A percentile compares a stretch with the other conserved stretches of the same genome.
phyloP scores from a whole-genome alignment of 1,139 yeast species.

The Yamadazyma mexicana region DNA sequence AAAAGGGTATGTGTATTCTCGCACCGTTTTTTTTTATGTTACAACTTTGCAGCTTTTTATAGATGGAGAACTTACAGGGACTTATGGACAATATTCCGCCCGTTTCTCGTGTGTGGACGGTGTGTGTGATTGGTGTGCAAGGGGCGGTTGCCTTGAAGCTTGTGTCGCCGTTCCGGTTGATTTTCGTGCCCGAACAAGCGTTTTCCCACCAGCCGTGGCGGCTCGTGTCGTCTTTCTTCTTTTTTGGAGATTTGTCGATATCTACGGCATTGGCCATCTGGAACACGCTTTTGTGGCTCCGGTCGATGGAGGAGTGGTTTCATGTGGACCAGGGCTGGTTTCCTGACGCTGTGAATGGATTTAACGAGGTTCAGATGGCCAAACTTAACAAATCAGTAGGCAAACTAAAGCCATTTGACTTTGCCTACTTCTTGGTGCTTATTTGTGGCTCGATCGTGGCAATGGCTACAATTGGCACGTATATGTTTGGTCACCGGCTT shows the following conservation, averaged over 20 bases:
- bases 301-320: slow-evolving; percentile 21
- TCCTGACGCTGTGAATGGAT: slow-evolving; percentile 8
- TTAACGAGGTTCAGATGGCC: slow-evolving; percentile 19
- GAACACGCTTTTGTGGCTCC: slow-evolving; percentile 15
- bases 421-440: slow-evolving; percentile 27
- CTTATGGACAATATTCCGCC: slow-evolving; percentile 25
- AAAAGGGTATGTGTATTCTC: too few relatives aligned
- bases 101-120: slow-evolving; percentile 32
- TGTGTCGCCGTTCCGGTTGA: slow-evolving; percentile 14
- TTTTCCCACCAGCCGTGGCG: slow-evolving; percentile 38
- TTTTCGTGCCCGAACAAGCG: slow-evolving; percentile 26
- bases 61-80: slow-evolving; percentile 13
- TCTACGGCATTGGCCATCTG: slow-evolving; percentile 9
- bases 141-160: slow-evolving; percentile 7
- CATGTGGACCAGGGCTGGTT: slow-evolving; percentile 1
- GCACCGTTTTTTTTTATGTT: too few relatives aligned
- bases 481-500: slow-evolving; percentile 3
- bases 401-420: slow-evolving; percentile 23
- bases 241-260: slow-evolving; percentile 26
- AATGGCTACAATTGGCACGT: slow-evolving; percentile 1
- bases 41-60: not conserved
- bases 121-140: slow-evolving; percentile 13
- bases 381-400: slow-evolving; percentile 18
- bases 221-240: slow-evolving; percentile 34
- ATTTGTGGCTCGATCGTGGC: slow-evolving; percentile 25